phyloP scores from a whole-genome alignment of 2,329 filamentous ascomycete species.

The Colletotrichum filicis region DNA sequence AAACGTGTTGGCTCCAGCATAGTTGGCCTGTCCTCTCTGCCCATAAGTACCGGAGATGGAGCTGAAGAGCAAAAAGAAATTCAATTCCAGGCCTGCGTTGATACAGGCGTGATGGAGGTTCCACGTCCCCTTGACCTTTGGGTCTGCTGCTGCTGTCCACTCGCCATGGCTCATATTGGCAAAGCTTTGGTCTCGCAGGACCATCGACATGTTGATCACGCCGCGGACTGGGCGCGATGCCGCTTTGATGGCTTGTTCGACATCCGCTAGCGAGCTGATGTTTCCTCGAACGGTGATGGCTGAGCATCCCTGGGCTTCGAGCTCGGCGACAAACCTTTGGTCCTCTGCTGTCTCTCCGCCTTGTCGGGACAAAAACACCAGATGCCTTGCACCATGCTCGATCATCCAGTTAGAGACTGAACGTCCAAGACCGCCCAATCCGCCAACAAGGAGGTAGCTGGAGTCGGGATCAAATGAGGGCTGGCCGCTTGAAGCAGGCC shows the following conservation, averaged over 20 bases:
- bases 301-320: background rate
- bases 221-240: conserved; percentile 45
- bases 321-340: background rate
- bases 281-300: background rate
- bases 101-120: conserved; percentile 47
- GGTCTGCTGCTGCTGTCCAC: conserved; percentile 40
- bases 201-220: conserved; percentile 54
- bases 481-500: background rate
- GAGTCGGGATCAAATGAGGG: background rate
- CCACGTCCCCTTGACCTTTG: conserved; percentile 49
- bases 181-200: conserved; percentile 37
- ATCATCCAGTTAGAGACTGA: conserved; percentile 40
- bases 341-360: background rate
- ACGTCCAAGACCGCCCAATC: conserved; percentile 40
- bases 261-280: conserved; percentile 36
- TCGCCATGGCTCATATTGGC: conserved; percentile 46
- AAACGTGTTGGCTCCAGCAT: conserved; percentile 53
- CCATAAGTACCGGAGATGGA: conserved; percentile 45
- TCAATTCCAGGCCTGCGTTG: conserved; percentile 27
- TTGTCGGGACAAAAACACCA: conserved; percentile 31
- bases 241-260: conserved; percentile 39
- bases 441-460: conserved; percentile 40
- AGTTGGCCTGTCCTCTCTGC: conserved; percentile 50
- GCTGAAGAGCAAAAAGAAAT: conserved; percentile 45
- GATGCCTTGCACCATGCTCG: conserved; percentile 37